Conservation (phyloP, 345 rosid species). For the Gossypium ekmanianum region DNA sequence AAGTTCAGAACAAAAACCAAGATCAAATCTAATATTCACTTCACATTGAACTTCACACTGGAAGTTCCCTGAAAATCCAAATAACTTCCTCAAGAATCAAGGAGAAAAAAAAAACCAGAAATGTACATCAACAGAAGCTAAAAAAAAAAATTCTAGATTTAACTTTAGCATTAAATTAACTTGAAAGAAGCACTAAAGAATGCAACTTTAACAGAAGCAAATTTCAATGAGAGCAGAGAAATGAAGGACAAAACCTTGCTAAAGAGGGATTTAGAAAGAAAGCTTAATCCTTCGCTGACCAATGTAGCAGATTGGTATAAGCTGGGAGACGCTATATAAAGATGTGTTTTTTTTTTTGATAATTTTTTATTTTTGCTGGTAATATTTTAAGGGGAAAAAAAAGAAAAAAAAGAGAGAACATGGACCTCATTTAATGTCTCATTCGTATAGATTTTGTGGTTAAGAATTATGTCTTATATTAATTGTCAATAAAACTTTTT, state of each 20-base stretch:
- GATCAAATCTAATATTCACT: conserved; percentile 16
- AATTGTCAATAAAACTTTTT: too few species aligned
- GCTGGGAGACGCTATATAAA: conserved; percentile 29
- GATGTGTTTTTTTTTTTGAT: not conserved
- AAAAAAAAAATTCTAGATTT: not conserved
- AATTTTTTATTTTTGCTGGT: not conserved
- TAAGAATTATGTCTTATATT: too few species aligned
- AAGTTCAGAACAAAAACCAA: conserved; percentile 17
- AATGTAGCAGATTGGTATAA: conserved; percentile 16
- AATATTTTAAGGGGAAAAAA: not conserved
- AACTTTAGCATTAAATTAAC: not conserved
- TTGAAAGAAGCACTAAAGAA: not conserved
- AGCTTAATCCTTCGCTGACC: not conserved
- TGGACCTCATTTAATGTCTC: not conserved
- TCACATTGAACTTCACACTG: not conserved
- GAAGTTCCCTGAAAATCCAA: conserved; percentile 17
- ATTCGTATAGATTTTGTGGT: too few species aligned
- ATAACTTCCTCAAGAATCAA: not conserved
- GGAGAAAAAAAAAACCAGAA: conserved; percentile 27
- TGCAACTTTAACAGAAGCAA: conserved; percentile 2
- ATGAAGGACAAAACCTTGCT: conserved; percentile 29
- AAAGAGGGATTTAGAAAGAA: conserved; percentile 27
- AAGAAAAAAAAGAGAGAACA: not conserved
- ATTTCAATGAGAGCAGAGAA: conserved; percentile 13
- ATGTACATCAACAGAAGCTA: conserved; percentile 15